Conservation (phyloP, 73 alveolate genomes). For the Paramecium octaurelia region DNA sequence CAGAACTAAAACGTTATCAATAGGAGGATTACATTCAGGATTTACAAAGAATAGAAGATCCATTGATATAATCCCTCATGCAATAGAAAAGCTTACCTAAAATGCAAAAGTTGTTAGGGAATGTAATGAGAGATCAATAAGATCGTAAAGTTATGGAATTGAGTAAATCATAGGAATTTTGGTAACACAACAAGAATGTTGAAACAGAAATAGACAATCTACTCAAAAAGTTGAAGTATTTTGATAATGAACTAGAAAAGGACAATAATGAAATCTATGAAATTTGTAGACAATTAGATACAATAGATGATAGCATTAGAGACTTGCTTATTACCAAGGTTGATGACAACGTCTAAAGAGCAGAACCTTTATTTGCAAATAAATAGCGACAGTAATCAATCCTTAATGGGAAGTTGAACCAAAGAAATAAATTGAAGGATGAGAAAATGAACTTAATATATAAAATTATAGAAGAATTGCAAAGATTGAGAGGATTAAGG, state of each 20-base stretch:
- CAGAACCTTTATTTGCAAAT: slow-evolving; percentile 58
- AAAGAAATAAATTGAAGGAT: slow-evolving; percentile 57
- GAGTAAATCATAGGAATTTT: slow-evolving; percentile 48
- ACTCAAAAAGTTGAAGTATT: slow-evolving; percentile 23
- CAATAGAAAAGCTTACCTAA: slow-evolving; percentile 26
- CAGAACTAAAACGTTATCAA: neutral
- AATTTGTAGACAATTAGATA: slow-evolving; percentile 53
- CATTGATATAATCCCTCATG: neutral
- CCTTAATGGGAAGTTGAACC: slow-evolving; percentile 5
- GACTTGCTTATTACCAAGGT: slow-evolving; percentile 43
- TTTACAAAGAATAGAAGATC: slow-evolving; percentile 21
- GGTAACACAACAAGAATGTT: slow-evolving; percentile 52
- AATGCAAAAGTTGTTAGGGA: slow-evolving; percentile 49
- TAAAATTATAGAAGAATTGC: slow-evolving; percentile 33
- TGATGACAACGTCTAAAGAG: slow-evolving; percentile 57
- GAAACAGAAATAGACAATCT: slow-evolving; percentile 49
- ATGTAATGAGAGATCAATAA: slow-evolving; percentile 33
- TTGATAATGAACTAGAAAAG: slow-evolving; percentile 52
- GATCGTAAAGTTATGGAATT: slow-evolving; percentile 46
- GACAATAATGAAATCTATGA: slow-evolving; percentile 54
- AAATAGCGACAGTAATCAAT: slow-evolving; percentile 22
- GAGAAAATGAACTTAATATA: slow-evolving; percentile 47
- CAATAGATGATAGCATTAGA: slow-evolving; percentile 44
- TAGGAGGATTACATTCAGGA: neutral
- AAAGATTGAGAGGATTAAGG: slow-evolving; percentile 26